These are phyloP conservation scores for Stephanocyclus meneghinianus DNA, from an alignment of 352 stramenopile genomes.

Conservation along the genomic window DNA sequence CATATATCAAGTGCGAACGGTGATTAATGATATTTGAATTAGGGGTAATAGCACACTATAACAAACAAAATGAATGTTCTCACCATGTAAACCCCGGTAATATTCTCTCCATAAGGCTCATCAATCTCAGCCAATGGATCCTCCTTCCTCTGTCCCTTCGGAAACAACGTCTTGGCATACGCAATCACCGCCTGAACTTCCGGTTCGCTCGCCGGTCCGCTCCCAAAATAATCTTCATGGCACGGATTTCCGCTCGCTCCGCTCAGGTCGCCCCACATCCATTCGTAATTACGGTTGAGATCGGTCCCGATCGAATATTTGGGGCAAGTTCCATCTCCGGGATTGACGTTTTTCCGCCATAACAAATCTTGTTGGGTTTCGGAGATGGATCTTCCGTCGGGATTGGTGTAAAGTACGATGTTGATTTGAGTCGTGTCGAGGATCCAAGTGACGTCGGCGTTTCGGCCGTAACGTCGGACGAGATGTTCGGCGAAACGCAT, in stretches of 20 bases:
- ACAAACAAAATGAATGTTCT: background rate
- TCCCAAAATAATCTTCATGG: slow-evolving; percentile 38
- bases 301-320: slow-evolving; percentile 41
- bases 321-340: slow-evolving; percentile 4
- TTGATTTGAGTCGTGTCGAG: slow-evolving; percentile 59
- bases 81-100: slow-evolving; percentile 33
- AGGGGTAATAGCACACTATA: too few species aligned
- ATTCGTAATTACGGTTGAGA: slow-evolving; percentile 71
- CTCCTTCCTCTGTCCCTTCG: slow-evolving; percentile 34
- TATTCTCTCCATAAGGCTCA: slow-evolving; percentile 39
- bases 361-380: slow-evolving; percentile 35
- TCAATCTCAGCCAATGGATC: slow-evolving; percentile 19
- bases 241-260: slow-evolving; percentile 44
- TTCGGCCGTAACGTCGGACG: slow-evolving; percentile 25
- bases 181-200: slow-evolving; percentile 55
- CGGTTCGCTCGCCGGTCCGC: slow-evolving; percentile 41
- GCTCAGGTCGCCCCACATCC: slow-evolving; percentile 48
- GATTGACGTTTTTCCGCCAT: slow-evolving; percentile 61
- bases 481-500: slow-evolving; percentile 45
- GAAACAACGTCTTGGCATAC: slow-evolving; percentile 53
- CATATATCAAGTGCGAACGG: too few species aligned
- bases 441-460: slow-evolving; percentile 56
- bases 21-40: background rate
- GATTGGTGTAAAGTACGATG: slow-evolving; percentile 62
- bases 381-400: slow-evolving; percentile 53